A percentile compares a stretch with the other conserved stretches of the same genome.
phyloP scores from a whole-genome alignment of 371 early-diverging fungal genomes.

The Rhizomucor pusillus region DNA sequence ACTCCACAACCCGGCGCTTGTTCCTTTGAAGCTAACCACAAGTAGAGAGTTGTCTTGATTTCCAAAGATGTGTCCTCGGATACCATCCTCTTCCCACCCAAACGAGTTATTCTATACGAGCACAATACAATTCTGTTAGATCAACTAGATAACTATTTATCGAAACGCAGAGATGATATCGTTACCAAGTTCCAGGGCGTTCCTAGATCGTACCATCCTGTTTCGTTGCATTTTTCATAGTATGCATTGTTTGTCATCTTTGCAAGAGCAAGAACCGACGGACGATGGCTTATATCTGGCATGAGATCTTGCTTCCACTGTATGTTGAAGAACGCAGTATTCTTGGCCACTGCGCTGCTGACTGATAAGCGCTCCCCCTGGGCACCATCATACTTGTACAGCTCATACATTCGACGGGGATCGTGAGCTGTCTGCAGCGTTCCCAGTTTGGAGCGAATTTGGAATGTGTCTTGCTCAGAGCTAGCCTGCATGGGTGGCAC shows the following conservation, averaged over 20 bases:
- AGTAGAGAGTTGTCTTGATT: constrained; percentile 65
- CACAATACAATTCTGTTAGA: not conserved
- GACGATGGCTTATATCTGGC: constrained; percentile 73
- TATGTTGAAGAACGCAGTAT: constrained; percentile 6
- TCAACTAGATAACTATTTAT: not conserved
- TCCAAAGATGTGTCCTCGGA: constrained; percentile 91
- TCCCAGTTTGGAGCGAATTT: not conserved
- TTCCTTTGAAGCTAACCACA: constrained; percentile 91
- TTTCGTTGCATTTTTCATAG: constrained; percentile 24
- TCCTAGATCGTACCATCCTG: constrained; percentile 77
- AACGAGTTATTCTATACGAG: constrained; percentile 65
- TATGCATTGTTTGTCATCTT: constrained; percentile 82
- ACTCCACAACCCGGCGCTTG: constrained; percentile 70
- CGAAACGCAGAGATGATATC: not conserved
- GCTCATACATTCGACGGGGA: not conserved
- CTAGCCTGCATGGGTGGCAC: constrained; percentile 11
- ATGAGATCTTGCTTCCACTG: constrained; percentile 16
- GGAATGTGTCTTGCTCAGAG: not conserved
- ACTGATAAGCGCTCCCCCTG: not conserved
- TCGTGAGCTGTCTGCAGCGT: not conserved
- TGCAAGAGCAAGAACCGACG: constrained; percentile 69
- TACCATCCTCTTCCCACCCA: constrained; percentile 86
- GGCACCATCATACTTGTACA: constrained; percentile 1
- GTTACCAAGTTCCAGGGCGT: constrained; percentile 61
- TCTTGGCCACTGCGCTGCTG: not conserved